These are phyloP conservation scores for Acer saccharum DNA, from an alignment of 345 rosid species.

Conservation along the genomic window DNA sequence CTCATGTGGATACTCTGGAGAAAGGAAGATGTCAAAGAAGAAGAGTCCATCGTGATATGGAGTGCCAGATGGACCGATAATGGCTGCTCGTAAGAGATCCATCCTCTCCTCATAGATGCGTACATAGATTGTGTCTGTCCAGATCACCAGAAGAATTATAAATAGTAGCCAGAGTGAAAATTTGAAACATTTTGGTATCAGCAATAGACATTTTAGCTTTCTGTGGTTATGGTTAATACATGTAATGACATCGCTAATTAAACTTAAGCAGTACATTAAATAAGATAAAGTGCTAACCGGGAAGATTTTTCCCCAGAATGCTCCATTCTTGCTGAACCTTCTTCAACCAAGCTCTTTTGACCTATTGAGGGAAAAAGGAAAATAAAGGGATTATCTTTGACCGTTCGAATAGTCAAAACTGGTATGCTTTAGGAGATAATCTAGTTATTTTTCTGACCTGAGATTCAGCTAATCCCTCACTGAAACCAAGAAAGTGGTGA, in stretches of 20 bases:
- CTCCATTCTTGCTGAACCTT: constrained; percentile 95
- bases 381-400: constrained; percentile 11
- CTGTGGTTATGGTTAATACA: neutral
- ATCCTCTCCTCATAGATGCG: constrained; percentile 84
- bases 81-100: constrained; percentile 82
- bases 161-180: neutral
- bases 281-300: constrained; percentile 54
- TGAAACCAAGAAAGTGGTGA: constrained; percentile 66
- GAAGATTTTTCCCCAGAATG: constrained; percentile 68
- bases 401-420: neutral
- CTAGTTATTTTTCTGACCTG: constrained; percentile 56
- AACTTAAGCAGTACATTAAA: constrained; percentile 5
- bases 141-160: constrained; percentile 6
- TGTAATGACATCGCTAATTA: neutral
- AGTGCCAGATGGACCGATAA: constrained; percentile 84
- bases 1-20: constrained; percentile 80
- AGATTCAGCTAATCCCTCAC: constrained; percentile 43
- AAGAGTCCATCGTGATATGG: constrained; percentile 93
- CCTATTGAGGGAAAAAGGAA: constrained; percentile 39
- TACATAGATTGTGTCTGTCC: constrained; percentile 75
- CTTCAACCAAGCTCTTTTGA: constrained; percentile 74
- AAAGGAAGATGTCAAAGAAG: constrained; percentile 87
- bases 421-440: constrained; percentile 13
- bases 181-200: neutral
- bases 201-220: neutral